phyloP scores from a whole-genome alignment of 1,139 yeast genomes.

The Yamadazyma triangularis region DNA sequence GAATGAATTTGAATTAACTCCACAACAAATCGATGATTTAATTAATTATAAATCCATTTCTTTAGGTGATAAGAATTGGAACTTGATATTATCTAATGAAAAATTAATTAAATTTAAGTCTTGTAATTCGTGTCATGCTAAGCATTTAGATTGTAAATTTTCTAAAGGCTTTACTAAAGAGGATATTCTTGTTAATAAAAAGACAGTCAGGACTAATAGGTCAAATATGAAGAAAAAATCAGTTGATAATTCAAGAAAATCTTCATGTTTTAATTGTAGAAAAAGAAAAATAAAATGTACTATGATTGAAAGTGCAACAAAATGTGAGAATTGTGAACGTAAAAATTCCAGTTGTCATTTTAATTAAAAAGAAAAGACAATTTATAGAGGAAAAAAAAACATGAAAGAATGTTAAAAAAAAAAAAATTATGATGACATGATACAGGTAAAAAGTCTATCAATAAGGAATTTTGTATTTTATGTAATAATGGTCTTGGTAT shows the following conservation, averaged over 20 bases:
- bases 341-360: constrained; percentile 31
- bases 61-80: constrained; percentile 5
- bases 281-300: constrained; percentile 36
- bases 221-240: constrained; percentile 8
- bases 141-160: constrained; percentile 44
- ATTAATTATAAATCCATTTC: constrained; percentile 3
- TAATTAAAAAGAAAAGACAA: too few relatives aligned
- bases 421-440: not conserved
- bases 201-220: constrained; percentile 9
- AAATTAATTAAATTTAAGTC: constrained; percentile 46
- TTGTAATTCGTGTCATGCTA: constrained; percentile 46
- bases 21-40: constrained; percentile 3
- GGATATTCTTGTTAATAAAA: constrained; percentile 36
- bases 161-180: constrained; percentile 60
- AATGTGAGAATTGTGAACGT: constrained; percentile 35
- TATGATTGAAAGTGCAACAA: constrained; percentile 18
- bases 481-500: constrained; percentile 1
- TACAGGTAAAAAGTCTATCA: constrained; percentile 2
- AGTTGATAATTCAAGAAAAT: constrained; percentile 19
- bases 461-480: constrained; percentile 1
- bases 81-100: constrained; percentile 19
- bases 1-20: constrained; percentile 9
- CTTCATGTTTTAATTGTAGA: constrained; percentile 34
- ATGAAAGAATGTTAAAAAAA: too few relatives aligned
- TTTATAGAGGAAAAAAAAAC: too few relatives aligned